Base-by-base conservation (phyloP, 768 basidiomycete genomes). In the Paxillus ammoniavirescens region DNA sequence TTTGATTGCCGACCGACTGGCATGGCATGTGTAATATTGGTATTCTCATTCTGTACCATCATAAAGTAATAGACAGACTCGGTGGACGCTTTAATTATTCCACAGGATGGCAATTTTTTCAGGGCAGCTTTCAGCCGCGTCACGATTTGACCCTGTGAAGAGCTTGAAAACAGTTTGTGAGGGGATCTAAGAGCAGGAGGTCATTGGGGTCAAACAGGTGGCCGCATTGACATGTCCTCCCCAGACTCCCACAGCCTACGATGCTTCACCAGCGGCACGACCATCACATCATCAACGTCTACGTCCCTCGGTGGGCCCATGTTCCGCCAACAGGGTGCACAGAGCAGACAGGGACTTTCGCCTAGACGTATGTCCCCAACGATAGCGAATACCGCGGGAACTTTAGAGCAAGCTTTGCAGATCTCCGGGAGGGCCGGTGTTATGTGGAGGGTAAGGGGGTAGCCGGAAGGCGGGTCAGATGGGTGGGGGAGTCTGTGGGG, bases 301-400 rank as follows among this genome's bases (percentile, higher is more conserved):
- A 65, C 60, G 15, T 75, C 77, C 38, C 68, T 64, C 0, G 83
- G 75, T 54, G 72, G 68, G 12, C 89, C 89, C 81, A 91, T 83
- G 53, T 70, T 75, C 55, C 73, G 73, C 90, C 90, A 91, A 65
- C 91, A 93, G 4, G 82, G 79, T 5, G 64, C 76, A 65, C 91
- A 93, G 48, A 93, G 63, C 14, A 88, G 53, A 64, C 84, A 90
- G 17, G 89, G 91, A 61, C 82, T 90, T 65, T 93, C 89, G 9
- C 86, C 88, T 6, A 93, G 70, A 40, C 91, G 77, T 3, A 83
- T 70, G 70, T 93, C 91, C 12, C 86, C 86, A 14, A 82, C 74
- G 35, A 93, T 68, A 2, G 88, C 81, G 63, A 80, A 77, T 3
- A 80, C 75, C 0, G 91, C 89, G 2, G 90, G 88, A 2, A 86